Evolutionary conservation across 345 rosid species (phyloP), one percentile per base, ranked within the genome.

Genomic region (Aquilaria sinensis): DNA sequence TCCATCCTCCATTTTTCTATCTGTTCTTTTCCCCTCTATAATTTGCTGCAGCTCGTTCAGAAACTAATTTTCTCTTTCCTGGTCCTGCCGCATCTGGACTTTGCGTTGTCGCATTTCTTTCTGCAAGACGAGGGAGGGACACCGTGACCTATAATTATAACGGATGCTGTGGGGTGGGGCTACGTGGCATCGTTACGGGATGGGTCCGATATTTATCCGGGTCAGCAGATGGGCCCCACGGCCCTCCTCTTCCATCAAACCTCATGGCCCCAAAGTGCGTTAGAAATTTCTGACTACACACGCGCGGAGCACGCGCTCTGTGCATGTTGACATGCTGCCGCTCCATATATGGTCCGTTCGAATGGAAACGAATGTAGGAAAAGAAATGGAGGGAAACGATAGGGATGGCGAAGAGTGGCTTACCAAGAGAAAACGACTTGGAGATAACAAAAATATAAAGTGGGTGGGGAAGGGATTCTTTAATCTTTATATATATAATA

Each of bases 211-310:
- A 72, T 74, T 71, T 75, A 31, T 51, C 31, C 47, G 62, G 57
- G 74, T 82, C 77, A 74, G 56, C 69, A 47, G 58, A 31, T 23
- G 74, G 88, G 89, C 29, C 75, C 91, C 80, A 71, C 73, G 23
- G 48, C 43, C 56, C 67, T 51, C 62, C 64, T 54, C 82, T 62
- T 70, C 78, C 75, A 63, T 81, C 54, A 47, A 78, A 64, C 61
- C 78, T 75, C 77, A 63, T 30, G 69, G 60, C 57, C 54, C 67
- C 58, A 16, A 16, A 12, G 43, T 60, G 66, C 1, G 7, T 61
- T 45, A 70, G 80, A 78, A 82, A 81, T 80, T 79, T 37, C 7
- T 37, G 43, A 37, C 7, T 37, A 37, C 43, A 37, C 7, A 9
- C 8, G 43, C n/a, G 43, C 4, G 2, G 7, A 37, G 43, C 43